These are phyloP conservation scores for Oryza brachyantha DNA, from an alignment of 176 grass and related monocot genomes.

Conservation along the genomic window DNA sequence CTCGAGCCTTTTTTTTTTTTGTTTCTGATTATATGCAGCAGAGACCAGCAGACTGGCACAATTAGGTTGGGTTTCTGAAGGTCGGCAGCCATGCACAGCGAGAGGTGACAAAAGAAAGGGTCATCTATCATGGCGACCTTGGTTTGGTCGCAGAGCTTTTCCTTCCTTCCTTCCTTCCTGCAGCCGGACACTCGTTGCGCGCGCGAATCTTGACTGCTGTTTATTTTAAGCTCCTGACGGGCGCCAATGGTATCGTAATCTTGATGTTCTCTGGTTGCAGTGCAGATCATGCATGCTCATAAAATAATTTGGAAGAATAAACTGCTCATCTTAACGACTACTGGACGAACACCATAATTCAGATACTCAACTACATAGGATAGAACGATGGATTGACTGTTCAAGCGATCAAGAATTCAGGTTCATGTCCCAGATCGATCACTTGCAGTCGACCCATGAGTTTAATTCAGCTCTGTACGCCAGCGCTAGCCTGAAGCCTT, in stretches of 20 bases:
- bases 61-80: neutral
- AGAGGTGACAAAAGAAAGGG: neutral
- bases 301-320: neutral
- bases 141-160: slow-evolving; percentile 10
- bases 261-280: neutral
- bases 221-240: neutral
- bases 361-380: neutral
- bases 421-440: neutral
- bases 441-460: no score
- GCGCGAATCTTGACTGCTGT: slow-evolving; percentile 10
- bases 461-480: no score
- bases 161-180: slow-evolving; percentile 18
- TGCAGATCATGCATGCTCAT: neutral
- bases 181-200: neutral
- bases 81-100: neutral
- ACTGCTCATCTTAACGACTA: neutral
- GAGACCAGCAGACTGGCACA: no score
- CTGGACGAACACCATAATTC: neutral
- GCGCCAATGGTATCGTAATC: neutral
- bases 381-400: neutral
- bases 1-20: no score
- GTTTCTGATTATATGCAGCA: no score
- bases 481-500: no score
- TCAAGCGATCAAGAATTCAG: neutral
- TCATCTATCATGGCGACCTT: slow-evolving; percentile 11